Evolutionary conservation across 768 basidiomycete species (phyloP), one percentile per base, ranked within the genome.

Genomic region (Boletellus sp.): DNA sequence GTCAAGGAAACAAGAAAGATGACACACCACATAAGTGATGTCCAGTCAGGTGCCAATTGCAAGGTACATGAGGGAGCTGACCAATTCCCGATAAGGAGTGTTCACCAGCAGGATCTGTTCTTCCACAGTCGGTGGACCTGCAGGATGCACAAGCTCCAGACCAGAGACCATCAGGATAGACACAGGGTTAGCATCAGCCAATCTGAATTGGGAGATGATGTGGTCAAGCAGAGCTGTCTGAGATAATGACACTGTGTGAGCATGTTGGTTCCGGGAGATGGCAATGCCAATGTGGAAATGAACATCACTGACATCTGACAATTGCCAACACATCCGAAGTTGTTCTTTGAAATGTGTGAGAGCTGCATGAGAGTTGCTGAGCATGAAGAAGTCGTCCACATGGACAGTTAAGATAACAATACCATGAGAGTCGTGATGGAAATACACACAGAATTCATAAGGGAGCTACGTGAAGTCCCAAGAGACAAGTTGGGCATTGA

Each of bases 281-380:
- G 57, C 62, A 19, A 78, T 72, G 1, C 75, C 74, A 1, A 79
- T 45, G 31, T 58, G 51, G 37, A 61, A 69, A 3, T 58, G 51
- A 1, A 63, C 50, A 6, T 67, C 59, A 0, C 70, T 71, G 0
- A 72, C 61, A 28, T 72, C 70, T 8, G 66, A 60, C 9, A 74
- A 70, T 10, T 51, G 51, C 64, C 67, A 76, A 3, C 53, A 26
- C 1, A 23, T 34, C 2, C 52, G 24, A 8, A 74, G 56, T 15
- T 72, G 52, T 1, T 40, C 52, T 42, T 69, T 68, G 54, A 71
- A 64, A 10, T 23, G 13, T 11, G 34, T 35, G 4, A 35, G 13
- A 15, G 34, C 34, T 53, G 51, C 1, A 48, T 57, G 0, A 20
- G 41, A 28, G 24, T 45, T 49, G 0, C 61, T 54, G 4, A 60